phyloP scores from a whole-genome alignment of 176 grass and related monocot genomes.

The Eleusine indica region DNA sequence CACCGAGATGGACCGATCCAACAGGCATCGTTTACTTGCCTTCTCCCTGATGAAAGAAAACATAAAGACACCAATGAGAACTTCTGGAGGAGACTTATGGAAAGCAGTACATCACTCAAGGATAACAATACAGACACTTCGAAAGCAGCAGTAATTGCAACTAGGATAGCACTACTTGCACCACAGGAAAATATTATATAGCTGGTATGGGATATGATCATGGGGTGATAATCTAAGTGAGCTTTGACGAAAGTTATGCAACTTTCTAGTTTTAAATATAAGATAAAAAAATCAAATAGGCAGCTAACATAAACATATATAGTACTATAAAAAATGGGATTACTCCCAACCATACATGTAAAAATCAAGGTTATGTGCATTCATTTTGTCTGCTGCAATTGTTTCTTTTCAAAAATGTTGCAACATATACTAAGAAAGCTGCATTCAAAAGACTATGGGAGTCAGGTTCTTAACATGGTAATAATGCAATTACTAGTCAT shows the following conservation, averaged over 20 bases:
- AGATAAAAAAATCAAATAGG: neutral
- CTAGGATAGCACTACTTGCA: neutral
- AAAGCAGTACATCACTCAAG: neutral
- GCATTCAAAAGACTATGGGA: neutral
- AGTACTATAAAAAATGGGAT: neutral
- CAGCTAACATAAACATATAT: neutral
- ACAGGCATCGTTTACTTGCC: conserved; percentile 30
- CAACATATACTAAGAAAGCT: neutral
- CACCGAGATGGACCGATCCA: conserved; percentile 26
- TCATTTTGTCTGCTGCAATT: neutral
- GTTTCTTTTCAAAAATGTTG: neutral
- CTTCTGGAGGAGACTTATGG: neutral
- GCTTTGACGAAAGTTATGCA: neutral
- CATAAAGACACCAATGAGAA: neutral
- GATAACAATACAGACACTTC: neutral
- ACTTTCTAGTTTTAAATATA: neutral
- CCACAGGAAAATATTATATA: too few relatives aligned
- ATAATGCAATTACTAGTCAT: neutral
- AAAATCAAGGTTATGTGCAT: neutral
- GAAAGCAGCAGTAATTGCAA: neutral
- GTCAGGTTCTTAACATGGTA: neutral
- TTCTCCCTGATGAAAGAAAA: conserved; percentile 39
- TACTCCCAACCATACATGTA: neutral
- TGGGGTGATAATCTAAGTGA: neutral
- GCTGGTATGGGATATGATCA: neutral